These are phyloP conservation scores for Monsonia emarginata DNA, from an alignment of 441 rosid genomes.

Conservation along the genomic window DNA sequence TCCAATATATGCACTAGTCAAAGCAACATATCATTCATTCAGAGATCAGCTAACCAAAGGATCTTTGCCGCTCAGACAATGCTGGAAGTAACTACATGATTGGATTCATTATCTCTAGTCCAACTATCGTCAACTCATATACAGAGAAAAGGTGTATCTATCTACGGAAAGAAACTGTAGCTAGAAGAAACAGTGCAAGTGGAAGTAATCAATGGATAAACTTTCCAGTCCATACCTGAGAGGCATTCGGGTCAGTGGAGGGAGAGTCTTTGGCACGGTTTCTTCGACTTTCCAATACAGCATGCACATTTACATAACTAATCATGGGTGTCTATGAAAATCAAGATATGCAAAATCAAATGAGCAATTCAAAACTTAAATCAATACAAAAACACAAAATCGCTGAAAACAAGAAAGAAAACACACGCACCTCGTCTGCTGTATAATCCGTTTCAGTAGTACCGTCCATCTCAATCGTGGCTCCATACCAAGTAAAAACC, in stretches of 20 bases:
- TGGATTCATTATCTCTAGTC: not conserved
- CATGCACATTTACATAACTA: slow-evolving; percentile 79
- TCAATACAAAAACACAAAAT: not conserved
- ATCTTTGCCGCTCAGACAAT: not conserved
- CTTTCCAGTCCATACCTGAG: slow-evolving; percentile 31
- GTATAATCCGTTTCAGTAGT: slow-evolving; percentile 75
- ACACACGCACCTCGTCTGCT: slow-evolving; percentile 66
- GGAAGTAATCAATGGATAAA: not conserved
- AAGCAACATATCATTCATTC: not conserved
- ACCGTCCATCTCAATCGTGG: slow-evolving; percentile 82
- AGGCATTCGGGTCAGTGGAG: slow-evolving; percentile 35
- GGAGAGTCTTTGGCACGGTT: slow-evolving; percentile 57
- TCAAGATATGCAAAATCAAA: slow-evolving; percentile 9
- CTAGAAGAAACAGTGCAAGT: not conserved
- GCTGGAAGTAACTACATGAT: not conserved
- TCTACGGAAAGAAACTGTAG: not conserved
- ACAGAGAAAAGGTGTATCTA: not conserved
- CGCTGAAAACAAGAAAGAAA: not conserved
- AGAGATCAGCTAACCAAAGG: not conserved
- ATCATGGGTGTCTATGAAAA: slow-evolving; percentile 72
- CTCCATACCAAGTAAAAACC: slow-evolving; percentile 94
- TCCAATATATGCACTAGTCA: not conserved
- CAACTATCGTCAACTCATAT: not conserved
- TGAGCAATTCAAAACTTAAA: not conserved
- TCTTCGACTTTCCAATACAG: slow-evolving; percentile 65